Evolutionary conservation across 768 basidiomycete species (phyloP).

Genomic region (Tulasnella sp.): DNA sequence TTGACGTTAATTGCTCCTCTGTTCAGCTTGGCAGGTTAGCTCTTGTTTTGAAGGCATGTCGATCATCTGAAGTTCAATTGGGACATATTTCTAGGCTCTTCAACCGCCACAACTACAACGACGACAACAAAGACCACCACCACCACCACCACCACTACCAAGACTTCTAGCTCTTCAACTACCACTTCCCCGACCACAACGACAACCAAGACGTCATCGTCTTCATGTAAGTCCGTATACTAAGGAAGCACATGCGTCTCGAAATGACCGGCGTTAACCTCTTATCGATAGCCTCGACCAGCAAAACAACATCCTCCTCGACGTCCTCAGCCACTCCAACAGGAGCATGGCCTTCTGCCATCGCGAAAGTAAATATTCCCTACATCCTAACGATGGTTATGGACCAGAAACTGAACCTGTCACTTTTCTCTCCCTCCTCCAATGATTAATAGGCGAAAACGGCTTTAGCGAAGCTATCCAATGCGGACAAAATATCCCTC

Average conservation of each 20-base stretch:
- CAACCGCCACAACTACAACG: conserved; percentile 20
- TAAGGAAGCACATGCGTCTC: not conserved
- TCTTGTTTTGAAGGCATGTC: not conserved
- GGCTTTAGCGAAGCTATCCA: conserved; percentile 44
- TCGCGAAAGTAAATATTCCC: conserved; percentile 38
- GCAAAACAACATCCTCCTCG: not conserved
- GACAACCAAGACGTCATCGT: not conserved
- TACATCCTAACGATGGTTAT: not conserved
- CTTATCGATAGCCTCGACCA: not conserved
- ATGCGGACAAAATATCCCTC: conserved; percentile 51
- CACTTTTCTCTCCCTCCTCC: not conserved
- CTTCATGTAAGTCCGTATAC: not conserved
- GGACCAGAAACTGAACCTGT: not conserved
- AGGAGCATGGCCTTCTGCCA: conserved; percentile 44
- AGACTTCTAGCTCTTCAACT: conserved; percentile 9
- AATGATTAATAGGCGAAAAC: conserved; percentile 37
- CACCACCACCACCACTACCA: conserved; percentile 2
- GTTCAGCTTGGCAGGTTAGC: not conserved
- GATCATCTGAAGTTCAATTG: conserved; percentile 25
- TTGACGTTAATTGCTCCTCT: not conserved
- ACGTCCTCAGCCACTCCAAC: not conserved
- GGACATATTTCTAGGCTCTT: not conserved
- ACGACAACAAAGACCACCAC: conserved; percentile 17
- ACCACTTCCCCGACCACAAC: not conserved
- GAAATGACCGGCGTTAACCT: not conserved